These are phyloP conservation scores for Dothistroma pini DNA, from an alignment of 2,329 filamentous ascomycete genomes.

Conservation along the genomic window DNA sequence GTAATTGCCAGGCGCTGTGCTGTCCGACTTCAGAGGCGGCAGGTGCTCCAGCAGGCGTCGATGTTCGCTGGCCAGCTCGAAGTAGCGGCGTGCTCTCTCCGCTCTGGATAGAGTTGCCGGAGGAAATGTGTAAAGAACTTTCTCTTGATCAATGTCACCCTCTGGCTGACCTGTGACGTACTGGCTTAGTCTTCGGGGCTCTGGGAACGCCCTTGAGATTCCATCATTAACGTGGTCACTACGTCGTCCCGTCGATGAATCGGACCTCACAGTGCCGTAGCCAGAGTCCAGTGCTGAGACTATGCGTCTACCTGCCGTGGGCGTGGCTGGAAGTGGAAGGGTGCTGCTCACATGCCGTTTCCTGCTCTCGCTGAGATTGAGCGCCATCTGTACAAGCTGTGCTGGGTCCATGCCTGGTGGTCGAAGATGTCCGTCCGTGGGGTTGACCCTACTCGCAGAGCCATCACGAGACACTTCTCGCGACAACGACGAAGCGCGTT, in stretches of 20 bases:
- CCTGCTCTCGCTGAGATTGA: slow-evolving; percentile 80
- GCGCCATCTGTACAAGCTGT: slow-evolving; percentile 88
- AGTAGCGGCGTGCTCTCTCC: slow-evolving; percentile 76
- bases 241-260: slow-evolving; percentile 45
- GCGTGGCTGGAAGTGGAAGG: slow-evolving; percentile 48
- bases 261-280: slow-evolving; percentile 42
- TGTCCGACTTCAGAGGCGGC: slow-evolving; percentile 62
- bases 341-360: slow-evolving; percentile 59
- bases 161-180: slow-evolving; percentile 8
- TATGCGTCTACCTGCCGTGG: slow-evolving; percentile 48
- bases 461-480: slow-evolving; percentile 23
- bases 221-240: slow-evolving; percentile 14
- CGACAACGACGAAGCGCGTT: slow-evolving; percentile 29
- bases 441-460: slow-evolving; percentile 7
- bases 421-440: slow-evolving; percentile 2
- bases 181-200: slow-evolving; percentile 12
- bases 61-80: slow-evolving; percentile 85
- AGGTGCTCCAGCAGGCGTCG: slow-evolving; percentile 73
- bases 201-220: slow-evolving; percentile 6
- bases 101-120: slow-evolving; percentile 75
- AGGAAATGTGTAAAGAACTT: slow-evolving; percentile 66
- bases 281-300: slow-evolving; percentile 41
- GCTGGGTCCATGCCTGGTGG: slow-evolving; percentile 68
- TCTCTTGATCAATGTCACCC: slow-evolving; percentile 13
- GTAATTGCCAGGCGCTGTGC: slow-evolving; percentile 41